A percentile compares a stretch with the other conserved stretches of the same genome.
phyloP scores from a whole-genome alignment of 441 rosid species.

The Heliophila coronopifolia region DNA sequence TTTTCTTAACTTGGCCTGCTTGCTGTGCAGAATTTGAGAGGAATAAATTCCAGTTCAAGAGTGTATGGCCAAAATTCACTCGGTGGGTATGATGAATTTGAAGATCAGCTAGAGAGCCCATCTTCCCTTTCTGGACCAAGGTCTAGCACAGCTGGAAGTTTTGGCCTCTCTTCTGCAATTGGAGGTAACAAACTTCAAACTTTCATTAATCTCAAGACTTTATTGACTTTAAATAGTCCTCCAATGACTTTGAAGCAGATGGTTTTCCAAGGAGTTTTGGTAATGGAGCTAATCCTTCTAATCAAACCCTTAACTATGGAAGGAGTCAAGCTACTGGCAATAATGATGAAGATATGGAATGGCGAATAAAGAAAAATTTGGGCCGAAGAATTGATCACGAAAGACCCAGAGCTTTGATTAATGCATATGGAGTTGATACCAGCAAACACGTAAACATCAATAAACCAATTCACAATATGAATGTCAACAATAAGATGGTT shows the following conservation, averaged over 20 bases:
- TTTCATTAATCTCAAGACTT: constrained; percentile 34
- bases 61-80: constrained; percentile 37
- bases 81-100: constrained; percentile 44
- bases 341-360: constrained; percentile 49
- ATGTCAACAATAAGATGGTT: constrained; percentile 46
- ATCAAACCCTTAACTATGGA: constrained; percentile 48
- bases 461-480: constrained; percentile 43
- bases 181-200: constrained; percentile 46
- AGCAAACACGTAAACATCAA: constrained; percentile 38
- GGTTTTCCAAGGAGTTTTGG: constrained; percentile 54
- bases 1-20: constrained; percentile 23
- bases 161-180: constrained; percentile 36
- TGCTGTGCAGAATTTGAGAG: constrained; percentile 42
- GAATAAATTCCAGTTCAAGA: constrained; percentile 36
- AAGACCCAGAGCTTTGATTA: constrained; percentile 79
- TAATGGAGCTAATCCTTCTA: constrained; percentile 60
- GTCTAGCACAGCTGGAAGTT: constrained; percentile 34
- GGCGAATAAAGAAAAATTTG: constrained; percentile 54
- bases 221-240: constrained; percentile 36
- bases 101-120: constrained; percentile 44
- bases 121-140: constrained; percentile 53
- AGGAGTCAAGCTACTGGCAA: constrained; percentile 38
- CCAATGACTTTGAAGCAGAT: constrained; percentile 43
- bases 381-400: constrained; percentile 56
- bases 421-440: constrained; percentile 87